Evolutionary conservation across 306 rosid genomes (phyloP), one percentile per base, ranked within the genome.

Genomic region (Cucumis melo): DNA sequence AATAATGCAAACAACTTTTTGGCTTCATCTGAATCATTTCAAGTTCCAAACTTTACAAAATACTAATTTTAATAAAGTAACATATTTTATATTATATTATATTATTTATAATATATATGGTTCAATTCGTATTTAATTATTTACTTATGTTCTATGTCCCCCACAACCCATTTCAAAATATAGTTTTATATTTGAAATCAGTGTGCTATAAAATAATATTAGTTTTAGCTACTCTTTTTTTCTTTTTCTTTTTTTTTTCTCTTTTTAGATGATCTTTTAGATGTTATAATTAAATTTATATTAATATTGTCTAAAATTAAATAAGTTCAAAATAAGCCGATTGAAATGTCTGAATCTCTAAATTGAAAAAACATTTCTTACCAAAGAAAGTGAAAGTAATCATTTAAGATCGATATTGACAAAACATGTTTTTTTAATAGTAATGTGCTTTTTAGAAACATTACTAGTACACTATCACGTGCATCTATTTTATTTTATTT

Each of bases 1-100:
- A 64, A 64, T 38, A 64, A 64, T 64, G 72, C 72, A 64, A 64
- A 38, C 72, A 7, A 64, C 72, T 64, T 64, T 64, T 64, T 64
- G 48, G 72, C 72, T 64, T 38, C 50, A 64, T 64, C 10, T 64
- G 72, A 38, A 64, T 64, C 24, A 64, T 38, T 16, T 64, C 38
- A 64, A 64, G 72, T 64, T 64, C 24, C 72, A 64, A 64, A 17
- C 50, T 64, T 64, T n/a, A 64, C 21, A 29, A 61, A 15, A 32
- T 32, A 32, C 1, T 32, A 32, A 32, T 3, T 27, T 2, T 6
- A 29, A 61, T 1, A 61, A 27, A 61, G 39, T 13, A 27, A 61
- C 39, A 61, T 29, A 29, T 46, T 12, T 46, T 12, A 46, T 46
- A 46, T 46, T 1, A 62, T 29, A 14, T 32, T 29, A 14, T 32